Evolutionary conservation across 2,329 filamentous ascomycete genomes (phyloP), one percentile per base, ranked within the genome.

Genomic region (Botrytis sinoallii): DNA sequence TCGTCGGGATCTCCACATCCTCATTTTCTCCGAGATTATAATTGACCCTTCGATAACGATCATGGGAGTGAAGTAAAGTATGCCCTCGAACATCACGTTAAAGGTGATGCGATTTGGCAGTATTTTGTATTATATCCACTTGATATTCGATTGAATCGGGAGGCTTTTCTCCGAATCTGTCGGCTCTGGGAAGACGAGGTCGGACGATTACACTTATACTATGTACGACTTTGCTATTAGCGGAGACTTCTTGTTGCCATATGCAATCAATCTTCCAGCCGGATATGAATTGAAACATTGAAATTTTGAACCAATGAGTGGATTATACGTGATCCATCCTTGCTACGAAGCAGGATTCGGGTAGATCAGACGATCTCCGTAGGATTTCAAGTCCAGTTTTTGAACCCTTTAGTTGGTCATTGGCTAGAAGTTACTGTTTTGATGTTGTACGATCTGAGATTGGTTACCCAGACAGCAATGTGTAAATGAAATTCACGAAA

Each of bases 351-450:
- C 66, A 68, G 66, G 55, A 59, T 46, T 55, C 46, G 61, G 70
- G 22, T 59, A 72, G 70, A 72, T 72, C 70, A 72, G 61, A 72
- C 70, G 63, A 72, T 68, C 61, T 72, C 70, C 46, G 46, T 67
- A 40, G 46, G 38, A 38, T 68, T 52, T 48, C 25, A 57, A 32
- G 25, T 57, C n/a, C 20, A 48, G 42, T 25, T 18, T 48, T 66
- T 66, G 44, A 42, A 46, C 63, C 42, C 29, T 65, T 22, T 12
- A 65, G 63, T 65, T 35, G 65, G 48, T 35, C 38, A 68, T 57
- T 68, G 66, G 66, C 35, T 57, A 55, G 7, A 42, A 57, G 14
- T n/a, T 42, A 57, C 66, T 52, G 48, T 32, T 42, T n/a, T 42
- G 9, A 57, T 68, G 66, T 57, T 68, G 66, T 68, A 57, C 66